Base-by-base conservation (phyloP, 805 yeast species). In the Candida stauntonica region DNA sequence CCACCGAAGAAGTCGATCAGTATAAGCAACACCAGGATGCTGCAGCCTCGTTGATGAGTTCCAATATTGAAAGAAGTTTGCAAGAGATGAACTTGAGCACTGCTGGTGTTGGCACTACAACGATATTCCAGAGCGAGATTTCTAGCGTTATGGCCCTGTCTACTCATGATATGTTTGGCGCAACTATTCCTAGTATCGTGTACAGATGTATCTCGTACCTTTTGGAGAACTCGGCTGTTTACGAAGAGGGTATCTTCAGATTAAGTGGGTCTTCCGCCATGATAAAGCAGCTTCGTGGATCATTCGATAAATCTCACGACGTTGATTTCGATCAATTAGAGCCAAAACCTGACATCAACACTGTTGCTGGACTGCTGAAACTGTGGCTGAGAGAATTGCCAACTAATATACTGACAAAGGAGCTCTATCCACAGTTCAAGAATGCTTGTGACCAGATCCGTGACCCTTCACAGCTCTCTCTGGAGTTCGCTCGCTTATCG, bases 211-310 rank as follows among this genome's bases (percentile, higher is more conserved):
- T 89, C 24, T 82, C 77, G 40, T 85, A 72, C 48, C 66, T 91
- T 35, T 70, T 72, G 35, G 70, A 67, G 27, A 73, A 79, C 18
- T 77, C 81, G 17, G 95, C 95, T 0, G 67, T 81, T n/a, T 74
- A 74, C 45, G 93, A 86, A 58, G 95, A 88, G 54, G 99, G 99
- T 9, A 75, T 91, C 3, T 93, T 93, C 66, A 70, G 99, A 45
- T 66, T 88, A 41, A 86, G 89, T 61, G 98, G 98, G 4, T 86
- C 95, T 26, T 83, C 88, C 39, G 73, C 87, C 2, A 71, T 81
- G 36, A 86, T 86, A 28, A 76, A 80, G 46, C 74, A 68, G 29
- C 68, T 86, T 42, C 85, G 81, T 51, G 85, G 76, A 33, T 68
- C 64, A 33, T 91, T 84, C 64, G 86, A 88, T 55, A 67, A 58